Base-by-base conservation (phyloP, 1,284 basidiomycete genomes). In the Malassezia psittaci region DNA sequence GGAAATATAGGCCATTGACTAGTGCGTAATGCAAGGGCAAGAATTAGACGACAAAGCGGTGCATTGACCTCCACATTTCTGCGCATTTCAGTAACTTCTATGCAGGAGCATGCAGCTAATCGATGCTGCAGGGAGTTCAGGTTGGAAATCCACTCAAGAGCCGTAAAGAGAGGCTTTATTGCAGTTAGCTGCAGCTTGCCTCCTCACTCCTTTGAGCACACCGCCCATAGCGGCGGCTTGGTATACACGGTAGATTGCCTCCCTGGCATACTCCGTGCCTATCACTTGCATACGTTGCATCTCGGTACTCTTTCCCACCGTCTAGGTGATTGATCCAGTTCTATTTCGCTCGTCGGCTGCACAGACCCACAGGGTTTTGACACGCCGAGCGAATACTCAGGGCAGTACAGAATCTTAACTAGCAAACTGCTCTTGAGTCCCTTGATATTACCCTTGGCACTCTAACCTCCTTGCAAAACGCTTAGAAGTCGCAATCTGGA, bases 101-200 rank as follows among this genome's bases (percentile, higher is more conserved):
- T 33, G 43, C 43, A 45, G 43, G 24, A 45, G 24, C 8, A 29
- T 45, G 43, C 43, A 33, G 19, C 43, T 15, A 18, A 32, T 16
- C 24, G 11, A 13, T 13, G 24, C 43, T 33, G 43, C 43, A 45
- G 19, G 11, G 24, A 33, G 11, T 33, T 33, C 11, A 34, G 9
- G 29, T 32, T 43, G n/a, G 24, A 13, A 45, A 34, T 16, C 43
- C 13, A n/a, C 24, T 13, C 13, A 19, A 33, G 13, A 15, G 8
- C 9, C 15, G 18, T 18, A 32, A 15, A 45, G 34, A 18, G 18
- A 33, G 24, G 8, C 13, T 9, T 19, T 29, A 11, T 45, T 29
- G 43, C 43, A 45, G 21, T 16, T 34, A 45, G 15, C 24, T 45
- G 43, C 43, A 45, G 21, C 13, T 45, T 45, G 43, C 18, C 43